These are phyloP conservation scores for Colletotrichum sidae DNA, from an alignment of 2,329 filamentous ascomycete genomes.

Conservation along the genomic window DNA sequence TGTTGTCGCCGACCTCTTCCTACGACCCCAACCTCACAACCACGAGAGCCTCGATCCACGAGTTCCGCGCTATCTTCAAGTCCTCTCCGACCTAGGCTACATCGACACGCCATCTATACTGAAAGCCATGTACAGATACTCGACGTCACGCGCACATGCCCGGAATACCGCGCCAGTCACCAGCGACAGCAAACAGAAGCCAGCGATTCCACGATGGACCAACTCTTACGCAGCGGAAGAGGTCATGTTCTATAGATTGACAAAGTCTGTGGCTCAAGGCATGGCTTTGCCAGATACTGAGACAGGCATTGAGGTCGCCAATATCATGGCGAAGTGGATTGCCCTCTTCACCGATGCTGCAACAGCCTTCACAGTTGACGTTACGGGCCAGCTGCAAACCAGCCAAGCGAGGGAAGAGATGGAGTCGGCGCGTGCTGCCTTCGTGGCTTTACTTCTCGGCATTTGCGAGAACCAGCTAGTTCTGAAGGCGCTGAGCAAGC, in stretches of 20 bases:
- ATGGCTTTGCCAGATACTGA: slow-evolving; percentile 57
- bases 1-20: slow-evolving; percentile 67
- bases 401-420: slow-evolving; percentile 66
- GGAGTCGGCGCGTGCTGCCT: slow-evolving; percentile 70
- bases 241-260: slow-evolving; percentile 91
- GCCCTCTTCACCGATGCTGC: slow-evolving; percentile 64
- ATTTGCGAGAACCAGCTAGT: slow-evolving; percentile 71
- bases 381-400: slow-evolving; percentile 58
- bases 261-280: slow-evolving; percentile 80
- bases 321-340: slow-evolving; percentile 69
- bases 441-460: slow-evolving; percentile 72
- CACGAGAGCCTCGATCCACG: slow-evolving; percentile 67
- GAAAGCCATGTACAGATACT: slow-evolving; percentile 66
- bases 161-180: slow-evolving; percentile 39
- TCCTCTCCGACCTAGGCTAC: slow-evolving; percentile 62
- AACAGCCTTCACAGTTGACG: slow-evolving; percentile 59
- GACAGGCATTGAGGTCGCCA: slow-evolving; percentile 63
- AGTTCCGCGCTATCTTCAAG: slow-evolving; percentile 69
- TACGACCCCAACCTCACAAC: slow-evolving; percentile 64
- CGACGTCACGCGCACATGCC: slow-evolving; percentile 59
- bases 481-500: slow-evolving; percentile 63
- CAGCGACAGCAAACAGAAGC: slow-evolving; percentile 7
- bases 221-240: slow-evolving; percentile 79
- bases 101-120: slow-evolving; percentile 68
- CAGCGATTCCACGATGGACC: slow-evolving; percentile 57